These are phyloP conservation scores for Yamadazyma triangularis DNA, from an alignment of 1,139 yeast genomes.

Conservation along the genomic window DNA sequence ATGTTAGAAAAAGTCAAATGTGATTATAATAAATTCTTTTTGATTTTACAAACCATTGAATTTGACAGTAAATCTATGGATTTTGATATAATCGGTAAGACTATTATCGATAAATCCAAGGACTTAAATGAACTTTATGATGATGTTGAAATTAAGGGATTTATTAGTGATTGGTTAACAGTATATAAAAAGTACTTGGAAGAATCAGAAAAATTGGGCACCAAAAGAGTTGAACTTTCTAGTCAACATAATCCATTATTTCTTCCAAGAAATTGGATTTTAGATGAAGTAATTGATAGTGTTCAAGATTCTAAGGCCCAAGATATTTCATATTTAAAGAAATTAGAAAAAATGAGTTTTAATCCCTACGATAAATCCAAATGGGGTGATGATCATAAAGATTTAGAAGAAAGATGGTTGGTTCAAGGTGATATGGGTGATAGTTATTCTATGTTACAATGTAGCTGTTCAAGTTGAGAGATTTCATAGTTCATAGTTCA, in stretches of 20 bases:
- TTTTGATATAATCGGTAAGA: constrained; percentile 2
- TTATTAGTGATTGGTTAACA: constrained; percentile 36
- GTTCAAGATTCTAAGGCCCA: constrained; percentile 35
- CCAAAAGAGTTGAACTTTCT: constrained; percentile 23
- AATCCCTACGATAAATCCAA: constrained; percentile 53
- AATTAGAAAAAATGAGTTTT: constrained; percentile 57
- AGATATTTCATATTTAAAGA: constrained; percentile 41
- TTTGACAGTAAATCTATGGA: constrained; percentile 11
- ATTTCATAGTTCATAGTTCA: no score
- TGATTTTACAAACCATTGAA: constrained; percentile 48
- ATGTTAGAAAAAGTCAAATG: constrained; percentile 57
- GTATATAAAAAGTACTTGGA: constrained; percentile 30
- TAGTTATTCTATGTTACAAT: constrained; percentile 53
- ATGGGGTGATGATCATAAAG: constrained; percentile 65
- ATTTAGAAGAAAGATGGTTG: constrained; percentile 53
- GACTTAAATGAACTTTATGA: constrained; percentile 19
- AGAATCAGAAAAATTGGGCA: constrained; percentile 25
- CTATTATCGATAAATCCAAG: constrained; percentile 15
- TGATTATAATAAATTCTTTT: constrained; percentile 79
- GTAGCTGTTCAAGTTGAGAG: constrained; percentile 67
- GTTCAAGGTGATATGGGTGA: constrained; percentile 42
- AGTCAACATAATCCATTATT: constrained; percentile 69
- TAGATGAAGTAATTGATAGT: constrained; percentile 71
- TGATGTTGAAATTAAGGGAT: constrained; percentile 27
- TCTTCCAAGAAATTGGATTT: constrained; percentile 80